These are phyloP conservation scores for Sherardia arvensis DNA, from an alignment of 257 asterid genomes.

Conservation along the genomic window DNA sequence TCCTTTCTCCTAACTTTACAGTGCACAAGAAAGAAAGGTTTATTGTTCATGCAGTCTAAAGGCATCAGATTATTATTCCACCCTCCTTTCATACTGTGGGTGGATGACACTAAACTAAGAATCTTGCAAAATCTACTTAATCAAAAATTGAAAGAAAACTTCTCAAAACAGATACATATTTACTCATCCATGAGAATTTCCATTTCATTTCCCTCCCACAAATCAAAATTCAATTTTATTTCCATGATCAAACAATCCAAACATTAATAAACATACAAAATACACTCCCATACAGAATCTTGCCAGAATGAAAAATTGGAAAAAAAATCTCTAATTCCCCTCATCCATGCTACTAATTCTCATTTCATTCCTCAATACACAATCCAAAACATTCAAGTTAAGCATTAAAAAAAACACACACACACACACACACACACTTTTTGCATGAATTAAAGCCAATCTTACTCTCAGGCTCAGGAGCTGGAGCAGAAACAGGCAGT, in stretches of 20 bases:
- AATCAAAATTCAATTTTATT: too few relatives aligned
- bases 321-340: background rate
- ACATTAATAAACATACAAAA: background rate
- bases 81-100: background rate
- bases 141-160: background rate
- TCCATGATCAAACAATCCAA: background rate
- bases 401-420: background rate
- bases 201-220: background rate
- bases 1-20: background rate
- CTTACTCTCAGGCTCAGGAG: constrained; percentile 9
- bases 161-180: background rate
- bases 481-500: constrained; percentile 18
- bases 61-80: background rate
- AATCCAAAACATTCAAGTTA: background rate
- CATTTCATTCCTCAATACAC: background rate
- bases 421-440: background rate
- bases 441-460: background rate
- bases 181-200: background rate
- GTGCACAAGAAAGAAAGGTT: background rate
- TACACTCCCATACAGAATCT: background rate
- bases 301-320: background rate
- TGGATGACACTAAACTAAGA: background rate
- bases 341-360: background rate
- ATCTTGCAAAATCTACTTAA: background rate
- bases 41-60: background rate